phyloP scores from a whole-genome alignment of 495 filamentous ascomycete genomes.

The Bombardia bombarda region DNA sequence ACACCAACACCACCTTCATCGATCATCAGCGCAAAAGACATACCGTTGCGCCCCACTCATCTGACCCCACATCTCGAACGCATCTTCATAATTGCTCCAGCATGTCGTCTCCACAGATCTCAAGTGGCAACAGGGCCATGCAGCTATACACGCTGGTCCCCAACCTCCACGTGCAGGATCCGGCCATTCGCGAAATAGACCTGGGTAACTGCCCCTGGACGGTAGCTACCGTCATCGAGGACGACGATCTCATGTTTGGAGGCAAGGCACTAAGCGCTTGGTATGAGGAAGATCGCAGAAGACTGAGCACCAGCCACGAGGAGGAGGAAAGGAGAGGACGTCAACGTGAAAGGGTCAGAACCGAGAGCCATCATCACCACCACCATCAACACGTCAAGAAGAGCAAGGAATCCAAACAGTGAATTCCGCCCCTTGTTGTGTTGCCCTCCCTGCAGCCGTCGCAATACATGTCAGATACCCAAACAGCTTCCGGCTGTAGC shows the following conservation, averaged over 20 bases:
- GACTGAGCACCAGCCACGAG: conserved; percentile 23
- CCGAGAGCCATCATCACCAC: conserved; percentile 13
- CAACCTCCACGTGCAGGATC: conserved; percentile 26
- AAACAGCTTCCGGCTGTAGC: too few species aligned
- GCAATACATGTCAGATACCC: too few species aligned
- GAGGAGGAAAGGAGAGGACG: conserved; percentile 39
- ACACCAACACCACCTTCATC: not conserved
- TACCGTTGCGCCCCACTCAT: not conserved
- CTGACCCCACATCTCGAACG: too few species aligned
- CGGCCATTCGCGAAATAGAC: conserved; percentile 26
- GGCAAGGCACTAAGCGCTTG: conserved; percentile 47
- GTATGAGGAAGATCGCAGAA: conserved; percentile 45
- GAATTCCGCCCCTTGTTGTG: too few species aligned
- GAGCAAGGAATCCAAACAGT: not conserved
- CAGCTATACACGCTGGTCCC: conserved; percentile 30
- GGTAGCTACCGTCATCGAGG: conserved; percentile 46
- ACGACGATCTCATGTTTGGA: conserved; percentile 49
- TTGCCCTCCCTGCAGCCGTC: too few species aligned
- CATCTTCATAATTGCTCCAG: too few species aligned
- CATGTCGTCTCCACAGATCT: conserved; percentile 22
- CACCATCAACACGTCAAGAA: conserved; percentile 2
- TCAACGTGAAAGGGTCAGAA: conserved; percentile 23
- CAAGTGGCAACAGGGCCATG: conserved; percentile 10
- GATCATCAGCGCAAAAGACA: not conserved
- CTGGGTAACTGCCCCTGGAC: conserved; percentile 35